Conservation (phyloP, 345 rosid species). For the Hypericum perforatum region DNA sequence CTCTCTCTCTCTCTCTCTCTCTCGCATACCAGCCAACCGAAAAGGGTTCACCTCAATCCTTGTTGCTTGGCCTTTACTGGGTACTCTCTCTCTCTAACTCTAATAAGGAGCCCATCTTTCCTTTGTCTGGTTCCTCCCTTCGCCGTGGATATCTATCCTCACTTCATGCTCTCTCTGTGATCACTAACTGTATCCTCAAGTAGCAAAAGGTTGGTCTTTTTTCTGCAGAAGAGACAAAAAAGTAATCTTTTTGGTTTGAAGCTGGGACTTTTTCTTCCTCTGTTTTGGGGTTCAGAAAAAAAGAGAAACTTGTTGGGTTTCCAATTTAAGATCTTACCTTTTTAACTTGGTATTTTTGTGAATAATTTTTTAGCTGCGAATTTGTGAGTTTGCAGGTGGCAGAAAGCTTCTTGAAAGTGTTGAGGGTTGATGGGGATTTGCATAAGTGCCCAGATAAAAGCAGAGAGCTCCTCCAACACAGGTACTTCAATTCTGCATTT, state of each 20-base stretch:
- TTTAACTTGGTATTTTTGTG: constrained; percentile 8
- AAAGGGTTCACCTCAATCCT: background rate
- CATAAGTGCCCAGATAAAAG: constrained; percentile 80
- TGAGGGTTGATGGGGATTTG: constrained; percentile 67
- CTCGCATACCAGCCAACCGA: background rate
- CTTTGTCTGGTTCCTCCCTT: background rate
- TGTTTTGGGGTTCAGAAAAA: too few species aligned
- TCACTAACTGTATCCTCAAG: constrained; percentile 12
- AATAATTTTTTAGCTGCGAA: constrained; percentile 4
- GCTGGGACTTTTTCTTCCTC: too few species aligned
- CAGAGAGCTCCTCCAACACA: constrained; percentile 61
- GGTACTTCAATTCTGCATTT: constrained; percentile 27
- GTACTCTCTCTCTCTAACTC: constrained; percentile 11
- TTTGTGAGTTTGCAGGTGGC: constrained; percentile 17
- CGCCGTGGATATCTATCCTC: background rate
- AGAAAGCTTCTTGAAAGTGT: constrained; percentile 8
- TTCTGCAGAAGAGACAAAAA: too few species aligned
- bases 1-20: background rate
- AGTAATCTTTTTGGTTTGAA: too few species aligned
- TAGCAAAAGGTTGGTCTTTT: constrained; percentile 15
- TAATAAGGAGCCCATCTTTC: background rate
- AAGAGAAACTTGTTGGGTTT: constrained; percentile 2
- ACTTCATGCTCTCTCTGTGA: background rate
- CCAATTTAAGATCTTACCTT: constrained; percentile 9
- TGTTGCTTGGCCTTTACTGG: background rate